Evolutionary conservation across 139 green algal genomes (phyloP).

Genomic region (Tetraselmis chui): DNA sequence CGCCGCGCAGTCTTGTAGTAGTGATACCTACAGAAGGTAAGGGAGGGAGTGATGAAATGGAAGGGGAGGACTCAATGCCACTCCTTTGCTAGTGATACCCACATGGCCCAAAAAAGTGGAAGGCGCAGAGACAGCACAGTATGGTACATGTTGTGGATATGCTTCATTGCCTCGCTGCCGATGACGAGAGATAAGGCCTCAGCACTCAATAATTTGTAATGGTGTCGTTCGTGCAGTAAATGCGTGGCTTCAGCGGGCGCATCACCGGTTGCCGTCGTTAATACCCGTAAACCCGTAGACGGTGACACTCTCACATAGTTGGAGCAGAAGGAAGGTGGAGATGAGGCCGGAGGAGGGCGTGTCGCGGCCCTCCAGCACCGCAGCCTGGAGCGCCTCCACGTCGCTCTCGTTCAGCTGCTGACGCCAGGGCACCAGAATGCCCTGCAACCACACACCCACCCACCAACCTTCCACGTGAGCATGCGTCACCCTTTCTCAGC

Average conservation of each 20-base stretch:
- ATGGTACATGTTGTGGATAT: no score
- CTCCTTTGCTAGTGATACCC: no score
- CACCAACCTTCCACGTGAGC: no score
- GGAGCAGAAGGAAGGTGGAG: neutral
- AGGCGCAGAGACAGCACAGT: no score
- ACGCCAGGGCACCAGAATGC: neutral
- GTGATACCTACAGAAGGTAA: conserved; percentile 8
- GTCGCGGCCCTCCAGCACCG: neutral
- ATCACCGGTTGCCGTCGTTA: no score
- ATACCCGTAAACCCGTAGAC: conserved; percentile 14
- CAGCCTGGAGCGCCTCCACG: neutral
- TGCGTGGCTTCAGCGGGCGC: no score
- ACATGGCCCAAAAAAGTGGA: neutral
- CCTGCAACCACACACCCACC: neutral
- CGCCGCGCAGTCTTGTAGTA: conserved; percentile 12
- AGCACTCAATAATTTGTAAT: no score
- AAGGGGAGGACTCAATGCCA: neutral
- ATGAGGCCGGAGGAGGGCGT: conserved; percentile 2
- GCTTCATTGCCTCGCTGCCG: no score
- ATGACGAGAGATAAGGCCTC: no score
- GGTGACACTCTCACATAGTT: conserved; percentile 7
- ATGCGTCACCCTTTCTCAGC: no score
- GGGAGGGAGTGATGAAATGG: neutral
- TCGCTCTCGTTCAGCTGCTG: neutral
- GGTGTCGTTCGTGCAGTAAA: no score